Evolutionary conservation across 805 yeast genomes (phyloP).

Genomic region (Hanseniaspora hatyaiensis): DNA sequence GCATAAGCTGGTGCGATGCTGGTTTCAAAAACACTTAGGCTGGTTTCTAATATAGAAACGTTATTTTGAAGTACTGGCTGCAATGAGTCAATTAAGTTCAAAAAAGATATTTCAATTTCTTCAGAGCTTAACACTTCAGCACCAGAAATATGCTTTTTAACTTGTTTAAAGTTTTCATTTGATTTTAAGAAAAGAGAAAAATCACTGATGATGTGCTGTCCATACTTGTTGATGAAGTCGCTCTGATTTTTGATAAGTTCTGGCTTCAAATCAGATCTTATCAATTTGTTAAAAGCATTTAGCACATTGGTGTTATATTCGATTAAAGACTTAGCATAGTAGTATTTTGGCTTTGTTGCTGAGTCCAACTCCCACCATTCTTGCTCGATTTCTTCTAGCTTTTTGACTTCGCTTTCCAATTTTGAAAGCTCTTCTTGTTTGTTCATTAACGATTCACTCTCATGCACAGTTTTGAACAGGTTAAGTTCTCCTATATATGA

Average conservation of each 20-base stretch:
- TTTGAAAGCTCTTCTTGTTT: slow-evolving; percentile 37
- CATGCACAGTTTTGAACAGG: slow-evolving; percentile 58
- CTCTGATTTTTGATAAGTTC: slow-evolving; percentile 1
- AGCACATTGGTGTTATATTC: not conserved
- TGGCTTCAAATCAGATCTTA: slow-evolving; percentile 1
- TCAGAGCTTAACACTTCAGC: not conserved
- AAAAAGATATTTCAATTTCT: not conserved
- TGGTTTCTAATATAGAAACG: no score
- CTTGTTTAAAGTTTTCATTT: not conserved
- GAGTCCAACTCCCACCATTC: slow-evolving; percentile 25
- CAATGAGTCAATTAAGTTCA: slow-evolving; percentile 2
- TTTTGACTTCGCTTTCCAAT: slow-evolving; percentile 37
- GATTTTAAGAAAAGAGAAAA: not conserved
- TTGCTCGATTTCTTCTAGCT: slow-evolving; percentile 29
- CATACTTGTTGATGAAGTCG: slow-evolving; percentile 5
- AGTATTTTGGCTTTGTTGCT: slow-evolving; percentile 16
- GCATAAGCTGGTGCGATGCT: no score
- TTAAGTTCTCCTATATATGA: slow-evolving; percentile 83
- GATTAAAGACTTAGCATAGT: not conserved
- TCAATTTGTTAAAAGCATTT: not conserved
- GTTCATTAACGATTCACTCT: slow-evolving; percentile 3
- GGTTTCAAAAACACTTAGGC: no score
- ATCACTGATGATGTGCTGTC: not conserved
- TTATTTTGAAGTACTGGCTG: slow-evolving; percentile 1
- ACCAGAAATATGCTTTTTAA: not conserved